phyloP scores from a whole-genome alignment of 1,284 basidiomycete genomes.

The Leccinum solheimii region DNA sequence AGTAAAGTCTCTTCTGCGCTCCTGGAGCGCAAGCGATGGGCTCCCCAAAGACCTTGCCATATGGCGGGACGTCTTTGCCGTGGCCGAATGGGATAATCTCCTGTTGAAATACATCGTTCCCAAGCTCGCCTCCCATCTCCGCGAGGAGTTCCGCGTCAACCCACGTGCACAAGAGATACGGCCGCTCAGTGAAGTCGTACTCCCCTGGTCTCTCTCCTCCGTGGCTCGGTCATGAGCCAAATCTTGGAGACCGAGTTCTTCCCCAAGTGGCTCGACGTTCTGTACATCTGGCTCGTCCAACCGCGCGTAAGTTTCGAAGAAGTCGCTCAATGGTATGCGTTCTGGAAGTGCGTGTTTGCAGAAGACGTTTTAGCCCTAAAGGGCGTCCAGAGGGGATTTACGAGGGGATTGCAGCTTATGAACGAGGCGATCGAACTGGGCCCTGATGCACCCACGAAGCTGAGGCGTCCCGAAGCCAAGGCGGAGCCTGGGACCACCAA shows the following conservation, averaged over 20 bases:
- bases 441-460: slow-evolving; percentile 61
- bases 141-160: slow-evolving; percentile 85
- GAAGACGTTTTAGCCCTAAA: slow-evolving; percentile 63
- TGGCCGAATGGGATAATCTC: slow-evolving; percentile 87
- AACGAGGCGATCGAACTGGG: slow-evolving; percentile 88
- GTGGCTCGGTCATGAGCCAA: slow-evolving; percentile 75
- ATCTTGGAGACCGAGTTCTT: slow-evolving; percentile 91
- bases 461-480: slow-evolving; percentile 65
- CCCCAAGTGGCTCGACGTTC: slow-evolving; percentile 92
- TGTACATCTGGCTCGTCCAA: slow-evolving; percentile 89
- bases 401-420: slow-evolving; percentile 86
- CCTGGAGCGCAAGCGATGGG: slow-evolving; percentile 76
- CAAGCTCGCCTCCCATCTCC: slow-evolving; percentile 78
- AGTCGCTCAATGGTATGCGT: slow-evolving; percentile 88
- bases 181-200: slow-evolving; percentile 69
- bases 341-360: slow-evolving; percentile 85
- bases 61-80: slow-evolving; percentile 84
- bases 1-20: slow-evolving; percentile 74
- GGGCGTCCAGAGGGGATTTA: slow-evolving; percentile 78
- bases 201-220: slow-evolving; percentile 79
- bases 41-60: slow-evolving; percentile 72
- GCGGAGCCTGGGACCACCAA: slow-evolving; percentile 38
- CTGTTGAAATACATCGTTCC: slow-evolving; percentile 90
- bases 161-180: slow-evolving; percentile 86
- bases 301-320: slow-evolving; percentile 84